Conservation (phyloP, 208 protist species). For the Blastocrithidia nonstop region DNA sequence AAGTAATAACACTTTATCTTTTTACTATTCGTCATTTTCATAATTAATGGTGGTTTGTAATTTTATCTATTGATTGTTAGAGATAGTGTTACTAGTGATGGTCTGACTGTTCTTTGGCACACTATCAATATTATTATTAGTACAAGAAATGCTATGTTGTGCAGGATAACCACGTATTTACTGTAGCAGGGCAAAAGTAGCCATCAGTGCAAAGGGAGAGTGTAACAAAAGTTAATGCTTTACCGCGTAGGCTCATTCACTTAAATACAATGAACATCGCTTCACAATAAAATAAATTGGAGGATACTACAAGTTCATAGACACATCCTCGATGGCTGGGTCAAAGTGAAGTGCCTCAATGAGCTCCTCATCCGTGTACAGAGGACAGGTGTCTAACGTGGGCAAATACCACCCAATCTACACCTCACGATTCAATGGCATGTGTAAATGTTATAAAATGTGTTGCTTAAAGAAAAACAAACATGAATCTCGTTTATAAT, state of each 20-base stretch:
- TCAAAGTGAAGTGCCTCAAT: conserved; percentile 61
- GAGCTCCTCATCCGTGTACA: conserved; percentile 62
- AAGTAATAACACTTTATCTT: conserved; percentile 44
- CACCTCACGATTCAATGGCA: conserved; percentile 47
- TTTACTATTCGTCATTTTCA: too few relatives aligned
- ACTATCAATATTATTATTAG: too few relatives aligned
- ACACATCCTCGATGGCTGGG: conserved; percentile 66
- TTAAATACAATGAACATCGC: conserved; percentile 57
- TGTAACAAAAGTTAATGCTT: conserved; percentile 81
- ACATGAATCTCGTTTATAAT: conserved; percentile 4
- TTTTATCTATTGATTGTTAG: too few relatives aligned
- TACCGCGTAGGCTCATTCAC: conserved; percentile 83
- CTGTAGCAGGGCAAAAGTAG: conserved; percentile 44
- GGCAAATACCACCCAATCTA: conserved; percentile 78
- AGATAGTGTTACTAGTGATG: too few relatives aligned
- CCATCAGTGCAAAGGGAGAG: conserved; percentile 73
- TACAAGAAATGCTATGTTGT: too few relatives aligned
- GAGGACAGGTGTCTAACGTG: conserved; percentile 65
- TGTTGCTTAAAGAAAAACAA: conserved; percentile 27
- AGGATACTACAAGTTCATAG: conserved; percentile 39
- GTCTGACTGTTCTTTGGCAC: too few relatives aligned
- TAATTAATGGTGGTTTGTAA: too few relatives aligned
- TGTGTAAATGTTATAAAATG: conserved; percentile 22
- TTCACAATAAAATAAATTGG: conserved; percentile 84
- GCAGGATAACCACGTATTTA: conserved; percentile 73